These are phyloP conservation scores for Gentiana macrophylla DNA, from an alignment of 257 asterid species.

Conservation along the genomic window DNA sequence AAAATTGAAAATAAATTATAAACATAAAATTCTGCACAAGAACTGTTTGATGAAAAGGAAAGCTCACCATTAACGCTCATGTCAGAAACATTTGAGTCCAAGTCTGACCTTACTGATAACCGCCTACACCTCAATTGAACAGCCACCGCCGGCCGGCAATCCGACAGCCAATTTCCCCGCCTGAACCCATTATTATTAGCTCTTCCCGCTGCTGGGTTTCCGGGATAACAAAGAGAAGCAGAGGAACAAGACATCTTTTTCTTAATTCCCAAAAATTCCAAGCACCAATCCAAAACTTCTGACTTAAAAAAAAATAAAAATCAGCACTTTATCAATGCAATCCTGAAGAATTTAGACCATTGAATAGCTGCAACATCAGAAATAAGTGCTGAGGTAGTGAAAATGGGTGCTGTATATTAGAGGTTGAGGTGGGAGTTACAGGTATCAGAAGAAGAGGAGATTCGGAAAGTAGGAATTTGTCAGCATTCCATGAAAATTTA, in stretches of 20 bases:
- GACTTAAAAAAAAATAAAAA: no score
- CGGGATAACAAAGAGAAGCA: conserved; percentile 44
- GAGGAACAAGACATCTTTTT: conserved; percentile 43
- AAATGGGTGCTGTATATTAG: no score
- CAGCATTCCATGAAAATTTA: no score
- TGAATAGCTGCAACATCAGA: no score
- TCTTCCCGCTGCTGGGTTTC: conserved; percentile 31
- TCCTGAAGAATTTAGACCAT: no score
- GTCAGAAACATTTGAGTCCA: conserved; percentile 88
- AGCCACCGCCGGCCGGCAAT: conserved; percentile 17
- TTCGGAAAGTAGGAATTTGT: no score
- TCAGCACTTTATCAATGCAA: no score
- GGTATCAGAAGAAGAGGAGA: no score
- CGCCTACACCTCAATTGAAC: conserved; percentile 32
- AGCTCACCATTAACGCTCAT: conserved; percentile 68
- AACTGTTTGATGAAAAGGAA: not conserved
- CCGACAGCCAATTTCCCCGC: conserved; percentile 17
- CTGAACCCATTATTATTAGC: conserved; percentile 18
- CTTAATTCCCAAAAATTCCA: not conserved
- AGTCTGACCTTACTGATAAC: conserved; percentile 52
- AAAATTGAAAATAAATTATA: not conserved
- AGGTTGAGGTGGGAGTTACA: no score
- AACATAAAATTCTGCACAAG: not conserved
- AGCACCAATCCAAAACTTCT: no score
- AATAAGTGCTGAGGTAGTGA: no score